phyloP scores from a whole-genome alignment of 1,139 yeast species.

The Candida freyschussii region DNA sequence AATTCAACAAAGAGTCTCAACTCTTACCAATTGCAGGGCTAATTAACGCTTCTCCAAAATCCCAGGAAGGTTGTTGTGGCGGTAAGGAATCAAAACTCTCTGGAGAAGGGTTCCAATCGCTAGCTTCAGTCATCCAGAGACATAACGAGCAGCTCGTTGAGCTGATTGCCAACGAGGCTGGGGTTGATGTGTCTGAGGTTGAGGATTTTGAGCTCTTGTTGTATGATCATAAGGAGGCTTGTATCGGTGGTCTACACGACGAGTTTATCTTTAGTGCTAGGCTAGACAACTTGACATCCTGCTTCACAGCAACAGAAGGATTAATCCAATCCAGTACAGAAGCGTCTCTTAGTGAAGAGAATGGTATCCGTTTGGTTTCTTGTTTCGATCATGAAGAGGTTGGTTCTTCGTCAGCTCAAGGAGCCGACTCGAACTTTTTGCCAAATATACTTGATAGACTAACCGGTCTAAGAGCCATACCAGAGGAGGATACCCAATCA shows the following conservation, averaged over 20 bases:
- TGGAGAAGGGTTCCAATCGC: constrained; percentile 57
- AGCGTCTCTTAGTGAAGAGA: constrained; percentile 37
- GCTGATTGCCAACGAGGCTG: constrained; percentile 60
- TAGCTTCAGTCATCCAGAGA: constrained; percentile 62
- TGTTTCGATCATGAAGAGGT: constrained; percentile 94
- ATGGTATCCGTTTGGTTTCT: constrained; percentile 66
- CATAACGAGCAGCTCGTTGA: constrained; percentile 70
- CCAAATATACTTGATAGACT: constrained; percentile 73
- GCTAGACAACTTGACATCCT: constrained; percentile 83
- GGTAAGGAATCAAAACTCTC: constrained; percentile 46
- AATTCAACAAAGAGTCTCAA: constrained; percentile 85
- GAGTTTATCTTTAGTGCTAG: constrained; percentile 95
- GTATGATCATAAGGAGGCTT: constrained; percentile 78
- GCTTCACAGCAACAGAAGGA: constrained; percentile 74
- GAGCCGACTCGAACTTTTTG: constrained; percentile 89
- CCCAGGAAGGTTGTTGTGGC: constrained; percentile 30
- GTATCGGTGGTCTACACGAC: constrained; percentile 81
- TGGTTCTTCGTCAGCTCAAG: constrained; percentile 92
- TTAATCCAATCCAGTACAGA: constrained; percentile 50
- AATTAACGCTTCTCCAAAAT: constrained; percentile 31
- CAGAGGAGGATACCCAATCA: constrained; percentile 28
- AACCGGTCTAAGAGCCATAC: constrained; percentile 40
- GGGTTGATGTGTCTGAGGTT: constrained; percentile 46
- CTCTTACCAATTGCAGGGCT: constrained; percentile 85
- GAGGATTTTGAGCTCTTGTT: constrained; percentile 91